These are phyloP conservation scores for Aspergillus biplanus DNA, from an alignment of 495 filamentous ascomycete genomes.

Conservation along the genomic window DNA sequence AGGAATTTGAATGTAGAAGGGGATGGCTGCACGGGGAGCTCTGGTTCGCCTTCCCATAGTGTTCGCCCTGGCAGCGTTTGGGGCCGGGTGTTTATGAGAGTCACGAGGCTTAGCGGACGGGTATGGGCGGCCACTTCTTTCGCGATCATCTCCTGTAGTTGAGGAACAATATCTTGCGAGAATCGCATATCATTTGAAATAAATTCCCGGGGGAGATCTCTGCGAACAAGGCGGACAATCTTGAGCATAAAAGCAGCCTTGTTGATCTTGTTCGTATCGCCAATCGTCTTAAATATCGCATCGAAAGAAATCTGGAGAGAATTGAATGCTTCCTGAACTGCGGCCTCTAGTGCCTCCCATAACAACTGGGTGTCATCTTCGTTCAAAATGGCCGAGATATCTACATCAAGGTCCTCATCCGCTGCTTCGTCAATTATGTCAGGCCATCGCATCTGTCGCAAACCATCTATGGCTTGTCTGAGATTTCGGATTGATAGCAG, in stretches of 20 bases:
- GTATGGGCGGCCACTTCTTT: conserved; percentile 32
- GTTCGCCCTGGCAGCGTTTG: conserved; percentile 49
- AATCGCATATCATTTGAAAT: conserved; percentile 43
- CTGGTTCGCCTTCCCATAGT: conserved; percentile 79
- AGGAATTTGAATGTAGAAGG: conserved; percentile 76
- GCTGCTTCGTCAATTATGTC: conserved; percentile 77
- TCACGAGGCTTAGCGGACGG: conserved; percentile 13
- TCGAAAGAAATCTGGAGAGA: conserved; percentile 61
- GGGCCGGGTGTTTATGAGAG: conserved; percentile 15
- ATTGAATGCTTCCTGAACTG: conserved; percentile 60
- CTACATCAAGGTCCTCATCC: conserved; percentile 67
- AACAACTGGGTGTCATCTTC: conserved; percentile 72
- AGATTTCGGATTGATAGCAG: conserved; percentile 62
- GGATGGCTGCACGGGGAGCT: conserved; percentile 81
- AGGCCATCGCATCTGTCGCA: conserved; percentile 73
- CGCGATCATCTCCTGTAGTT: conserved; percentile 60
- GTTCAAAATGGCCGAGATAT: conserved; percentile 64
- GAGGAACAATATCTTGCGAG: conserved; percentile 52
- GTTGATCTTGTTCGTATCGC: conserved; percentile 46
- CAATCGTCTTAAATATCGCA: conserved; percentile 46
- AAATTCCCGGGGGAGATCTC: conserved; percentile 58
- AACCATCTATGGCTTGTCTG: conserved; percentile 61
- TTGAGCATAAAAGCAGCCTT: conserved; percentile 76
- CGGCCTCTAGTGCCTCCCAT: conserved; percentile 59
- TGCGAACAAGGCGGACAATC: conserved; percentile 72